These are phyloP conservation scores for Malassezia globosa DNA, from an alignment of 1,284 basidiomycete species.

Conservation along the genomic window DNA sequence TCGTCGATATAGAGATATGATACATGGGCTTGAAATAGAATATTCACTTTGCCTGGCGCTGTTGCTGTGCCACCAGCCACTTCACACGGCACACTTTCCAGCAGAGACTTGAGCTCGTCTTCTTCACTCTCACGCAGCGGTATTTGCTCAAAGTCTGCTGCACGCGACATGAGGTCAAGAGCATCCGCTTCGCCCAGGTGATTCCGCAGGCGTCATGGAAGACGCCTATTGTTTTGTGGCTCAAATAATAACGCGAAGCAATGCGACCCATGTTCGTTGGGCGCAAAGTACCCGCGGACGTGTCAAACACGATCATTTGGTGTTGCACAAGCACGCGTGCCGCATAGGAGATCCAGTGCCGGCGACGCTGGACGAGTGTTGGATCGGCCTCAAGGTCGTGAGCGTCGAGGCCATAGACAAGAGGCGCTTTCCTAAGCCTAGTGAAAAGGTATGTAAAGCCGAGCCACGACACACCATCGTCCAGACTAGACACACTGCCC, in stretches of 20 bases:
- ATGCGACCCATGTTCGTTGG: slow-evolving; percentile 84
- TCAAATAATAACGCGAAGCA: slow-evolving; percentile 92
- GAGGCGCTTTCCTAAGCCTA: slow-evolving; percentile 84
- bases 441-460: slow-evolving; percentile 96
- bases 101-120: slow-evolving; percentile 66
- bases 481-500: slow-evolving; percentile 77
- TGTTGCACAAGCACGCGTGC: slow-evolving; percentile 63
- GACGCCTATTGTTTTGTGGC: slow-evolving; percentile 71
- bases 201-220: slow-evolving; percentile 74
- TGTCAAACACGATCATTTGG: slow-evolving; percentile 74
- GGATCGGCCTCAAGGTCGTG: slow-evolving; percentile 67
- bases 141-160: slow-evolving; percentile 94
- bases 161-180: slow-evolving; percentile 71
- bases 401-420: slow-evolving; percentile 70
- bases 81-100: slow-evolving; percentile 52
- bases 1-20: slow-evolving; percentile 73
- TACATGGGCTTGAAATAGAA: slow-evolving; percentile 83
- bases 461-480: slow-evolving; percentile 86
- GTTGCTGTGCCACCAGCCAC: slow-evolving; percentile 63
- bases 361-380: slow-evolving; percentile 63
- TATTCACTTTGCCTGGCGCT: slow-evolving; percentile 84
- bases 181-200: slow-evolving; percentile 91
- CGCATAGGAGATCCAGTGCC: slow-evolving; percentile 61
- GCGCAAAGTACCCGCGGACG: slow-evolving; percentile 56
- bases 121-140: slow-evolving; percentile 82